Percentiles rank a stretch among this genome's conserved stretches.
Evolutionary conservation across 352 stramenopile species (phyloP).

Genomic region (Phytophthora kernoviae): DNA sequence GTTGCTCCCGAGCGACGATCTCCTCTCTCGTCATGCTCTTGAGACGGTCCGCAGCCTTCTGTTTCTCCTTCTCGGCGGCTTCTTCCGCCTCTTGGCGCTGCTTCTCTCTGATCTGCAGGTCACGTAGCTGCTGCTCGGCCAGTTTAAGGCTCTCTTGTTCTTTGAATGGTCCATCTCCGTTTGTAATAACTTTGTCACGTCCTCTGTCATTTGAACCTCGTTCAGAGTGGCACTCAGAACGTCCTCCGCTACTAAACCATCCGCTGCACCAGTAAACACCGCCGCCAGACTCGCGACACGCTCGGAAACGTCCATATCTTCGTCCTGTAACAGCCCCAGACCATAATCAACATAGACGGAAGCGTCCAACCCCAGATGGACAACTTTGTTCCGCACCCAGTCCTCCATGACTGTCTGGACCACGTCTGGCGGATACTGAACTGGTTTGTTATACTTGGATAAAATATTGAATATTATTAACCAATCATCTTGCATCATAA

Average conservation of each 20-base stretch:
- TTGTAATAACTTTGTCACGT: conserved; percentile 51
- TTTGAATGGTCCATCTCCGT: conserved; percentile 35
- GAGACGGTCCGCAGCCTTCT: conserved; percentile 57
- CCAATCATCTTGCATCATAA: neutral
- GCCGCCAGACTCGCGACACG: conserved; percentile 66
- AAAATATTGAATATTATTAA: neutral
- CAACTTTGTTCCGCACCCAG: conserved; percentile 67
- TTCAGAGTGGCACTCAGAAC: conserved; percentile 47
- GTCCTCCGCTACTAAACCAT: conserved; percentile 51
- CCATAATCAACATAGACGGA: conserved; percentile 86
- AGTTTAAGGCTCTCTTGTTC: conserved; percentile 43
- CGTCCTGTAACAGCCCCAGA: conserved; percentile 66
- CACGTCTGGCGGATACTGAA: neutral
- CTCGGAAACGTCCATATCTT: conserved; percentile 73
- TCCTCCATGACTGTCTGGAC: conserved; percentile 46
- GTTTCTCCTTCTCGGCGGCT: conserved; percentile 56
- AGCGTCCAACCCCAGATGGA: conserved; percentile 55
- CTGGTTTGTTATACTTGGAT: neutral
- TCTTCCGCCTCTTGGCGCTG: conserved; percentile 65
- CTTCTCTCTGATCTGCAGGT: conserved; percentile 60
- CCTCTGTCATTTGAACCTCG: conserved; percentile 47
- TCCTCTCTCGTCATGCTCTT: conserved; percentile 85
- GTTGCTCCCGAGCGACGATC: conserved; percentile 69
- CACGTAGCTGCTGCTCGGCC: conserved; percentile 53
- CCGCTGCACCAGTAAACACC: conserved; percentile 63